A percentile compares a stretch with the other conserved stretches of the same genome.
Evolutionary conservation across 78 protist species (phyloP).

Genomic region (Dictyostelium purpureum): DNA sequence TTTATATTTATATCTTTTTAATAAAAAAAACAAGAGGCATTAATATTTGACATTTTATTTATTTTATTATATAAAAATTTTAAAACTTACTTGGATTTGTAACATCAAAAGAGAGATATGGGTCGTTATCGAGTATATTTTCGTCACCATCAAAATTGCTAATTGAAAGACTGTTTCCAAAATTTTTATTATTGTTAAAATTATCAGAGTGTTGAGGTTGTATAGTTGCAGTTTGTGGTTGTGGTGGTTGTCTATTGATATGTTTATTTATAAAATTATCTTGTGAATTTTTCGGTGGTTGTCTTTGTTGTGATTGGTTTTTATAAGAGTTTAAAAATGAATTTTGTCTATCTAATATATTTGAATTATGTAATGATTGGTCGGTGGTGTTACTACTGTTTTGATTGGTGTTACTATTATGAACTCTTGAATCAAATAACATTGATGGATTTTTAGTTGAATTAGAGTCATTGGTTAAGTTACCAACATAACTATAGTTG

Average conservation of each 20-base stretch:
- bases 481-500: slow-evolving; percentile 41
- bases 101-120: neutral
- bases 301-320: neutral
- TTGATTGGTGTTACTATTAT: neutral
- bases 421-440: neutral
- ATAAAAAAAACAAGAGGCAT: neutral
- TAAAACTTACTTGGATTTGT: slow-evolving; percentile 20
- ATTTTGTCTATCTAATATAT: slow-evolving; percentile 16
- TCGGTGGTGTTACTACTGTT: neutral
- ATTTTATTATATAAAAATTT: neutral
- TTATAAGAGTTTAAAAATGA: neutral
- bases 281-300: slow-evolving; percentile 14
- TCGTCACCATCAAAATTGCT: neutral
- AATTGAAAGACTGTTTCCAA: neutral
- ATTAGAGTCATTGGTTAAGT: neutral
- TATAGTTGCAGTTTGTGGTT: neutral
- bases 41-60: neutral
- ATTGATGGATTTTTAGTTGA: neutral
- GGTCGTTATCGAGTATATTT: neutral
- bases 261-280: slow-evolving; percentile 16
- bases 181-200: neutral
- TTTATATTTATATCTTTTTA: neutral
- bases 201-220: neutral
- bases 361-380: neutral
- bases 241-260: neutral